These are phyloP conservation scores for Pythium aristosporum DNA, from an alignment of 352 stramenopile species.

Conservation along the genomic window DNA sequence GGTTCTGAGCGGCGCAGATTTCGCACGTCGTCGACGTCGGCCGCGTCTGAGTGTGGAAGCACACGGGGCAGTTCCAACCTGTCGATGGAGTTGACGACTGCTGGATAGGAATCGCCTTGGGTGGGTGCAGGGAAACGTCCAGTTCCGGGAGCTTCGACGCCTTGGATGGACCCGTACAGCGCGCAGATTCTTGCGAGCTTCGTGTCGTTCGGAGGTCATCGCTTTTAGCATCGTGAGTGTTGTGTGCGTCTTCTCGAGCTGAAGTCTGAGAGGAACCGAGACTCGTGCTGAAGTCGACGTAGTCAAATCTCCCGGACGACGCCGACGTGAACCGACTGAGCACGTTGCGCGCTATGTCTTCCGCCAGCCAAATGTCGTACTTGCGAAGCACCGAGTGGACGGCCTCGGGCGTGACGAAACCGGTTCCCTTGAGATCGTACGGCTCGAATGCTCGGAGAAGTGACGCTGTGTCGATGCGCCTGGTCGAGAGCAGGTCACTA, in stretches of 20 bases:
- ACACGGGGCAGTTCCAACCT: slow-evolving; percentile 66
- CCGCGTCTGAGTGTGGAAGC: slow-evolving; percentile 65
- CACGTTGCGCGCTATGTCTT: slow-evolving; percentile 44
- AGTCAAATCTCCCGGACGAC: slow-evolving; percentile 62
- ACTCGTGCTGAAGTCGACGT: slow-evolving; percentile 64
- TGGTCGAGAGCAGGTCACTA: slow-evolving; percentile 43
- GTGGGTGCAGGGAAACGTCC: background rate
- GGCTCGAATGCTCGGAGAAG: slow-evolving; percentile 44
- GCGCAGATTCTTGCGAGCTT: background rate
- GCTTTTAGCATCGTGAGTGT: background rate
- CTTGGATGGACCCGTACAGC: background rate
- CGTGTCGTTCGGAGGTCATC: slow-evolving; percentile 4
- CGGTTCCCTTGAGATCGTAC: slow-evolving; percentile 60
- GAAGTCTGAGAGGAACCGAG: slow-evolving; percentile 2
- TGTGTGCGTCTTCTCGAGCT: background rate
- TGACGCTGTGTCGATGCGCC: slow-evolving; percentile 30
- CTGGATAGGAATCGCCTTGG: background rate
- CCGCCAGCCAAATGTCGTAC: slow-evolving; percentile 48
- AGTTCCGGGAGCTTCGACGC: slow-evolving; percentile 3
- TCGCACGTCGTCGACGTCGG: slow-evolving; percentile 43
- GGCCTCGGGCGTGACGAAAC: slow-evolving; percentile 64
- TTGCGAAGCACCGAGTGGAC: slow-evolving; percentile 64
- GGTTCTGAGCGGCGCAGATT: slow-evolving; percentile 76
- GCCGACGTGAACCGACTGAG: slow-evolving; percentile 46
- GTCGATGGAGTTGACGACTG: background rate